Percentiles rank a stretch among this genome's conserved stretches.
Evolutionary conservation across 1,284 basidiomycete species (phyloP).

Genomic region (Trichosporon inkin): DNA sequence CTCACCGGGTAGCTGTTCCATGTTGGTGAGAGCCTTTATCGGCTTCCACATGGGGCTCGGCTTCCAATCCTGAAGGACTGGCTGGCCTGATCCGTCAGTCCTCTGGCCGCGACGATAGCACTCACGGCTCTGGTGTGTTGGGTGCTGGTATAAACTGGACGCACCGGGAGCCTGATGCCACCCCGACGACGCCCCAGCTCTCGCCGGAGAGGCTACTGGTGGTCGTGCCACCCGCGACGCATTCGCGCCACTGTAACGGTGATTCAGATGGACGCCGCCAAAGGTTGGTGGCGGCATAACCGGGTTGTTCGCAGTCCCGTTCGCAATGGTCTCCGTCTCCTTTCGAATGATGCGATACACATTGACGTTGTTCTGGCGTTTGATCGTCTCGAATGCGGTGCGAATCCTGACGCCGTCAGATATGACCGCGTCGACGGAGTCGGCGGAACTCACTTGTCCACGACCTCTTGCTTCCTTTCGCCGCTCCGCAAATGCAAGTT

Average conservation of each 20-base stretch:
- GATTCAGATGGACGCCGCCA: constrained; percentile 17
- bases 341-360: constrained; percentile 24
- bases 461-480: constrained; percentile 39
- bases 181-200: constrained; percentile 1
- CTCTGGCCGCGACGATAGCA: not conserved
- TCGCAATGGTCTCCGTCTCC: constrained; percentile 24
- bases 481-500: constrained; percentile 27
- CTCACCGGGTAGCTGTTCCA: constrained; percentile 41
- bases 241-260: not conserved
- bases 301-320: not conserved
- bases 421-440: not conserved
- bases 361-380: constrained; percentile 16
- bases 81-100: constrained; percentile 9
- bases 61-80: constrained; percentile 43
- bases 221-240: constrained; percentile 5
- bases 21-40: constrained; percentile 39
- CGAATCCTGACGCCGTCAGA: constrained; percentile 20
- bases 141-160: constrained; percentile 6
- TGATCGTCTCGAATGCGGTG: constrained; percentile 29
- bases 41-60: constrained; percentile 48
- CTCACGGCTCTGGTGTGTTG: not conserved
- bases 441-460: constrained; percentile 34
- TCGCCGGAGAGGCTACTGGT: not conserved
- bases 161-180: constrained; percentile 1
- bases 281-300: constrained; percentile 23